phyloP scores from a whole-genome alignment of 495 filamentous ascomycete genomes.

The Pseudoneurospora amorphoporcata region DNA sequence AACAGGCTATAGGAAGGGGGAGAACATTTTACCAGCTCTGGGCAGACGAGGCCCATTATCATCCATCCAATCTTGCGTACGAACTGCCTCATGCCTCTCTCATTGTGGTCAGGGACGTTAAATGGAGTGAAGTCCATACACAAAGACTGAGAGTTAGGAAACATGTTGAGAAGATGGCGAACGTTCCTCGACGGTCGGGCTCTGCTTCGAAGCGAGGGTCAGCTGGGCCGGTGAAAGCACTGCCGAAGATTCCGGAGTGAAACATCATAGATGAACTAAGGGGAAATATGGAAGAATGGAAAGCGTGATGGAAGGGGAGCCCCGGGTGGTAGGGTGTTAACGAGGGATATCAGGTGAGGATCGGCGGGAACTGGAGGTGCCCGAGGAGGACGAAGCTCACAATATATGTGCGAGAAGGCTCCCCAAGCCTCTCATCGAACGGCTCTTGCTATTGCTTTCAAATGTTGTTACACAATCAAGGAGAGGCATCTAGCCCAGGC shows the following conservation, averaged over 20 bases:
- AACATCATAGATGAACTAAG: background rate
- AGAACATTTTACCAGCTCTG: background rate
- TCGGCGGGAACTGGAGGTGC: background rate
- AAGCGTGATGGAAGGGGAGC: background rate
- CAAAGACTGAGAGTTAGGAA: background rate
- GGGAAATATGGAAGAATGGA: background rate
- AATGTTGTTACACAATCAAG: background rate
- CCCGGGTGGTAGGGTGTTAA: background rate
- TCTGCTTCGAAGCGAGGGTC: background rate
- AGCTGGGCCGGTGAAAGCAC: background rate
- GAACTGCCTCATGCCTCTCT: background rate
- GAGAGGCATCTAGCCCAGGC: background rate
- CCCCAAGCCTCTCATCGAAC: background rate
- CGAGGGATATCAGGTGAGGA: background rate
- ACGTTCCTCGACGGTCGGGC: background rate
- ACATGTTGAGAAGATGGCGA: background rate
- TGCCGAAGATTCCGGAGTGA: background rate
- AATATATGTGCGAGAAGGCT: background rate
- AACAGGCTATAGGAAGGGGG: background rate
- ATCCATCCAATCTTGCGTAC: background rate
- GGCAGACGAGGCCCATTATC: background rate
- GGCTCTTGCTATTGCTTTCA: background rate
- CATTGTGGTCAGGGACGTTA: background rate
- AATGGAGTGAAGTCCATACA: background rate
- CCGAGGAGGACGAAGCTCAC: background rate